These are phyloP conservation scores for Irpex sp. DNA, from an alignment of 1,284 basidiomycete genomes.

Conservation along the genomic window DNA sequence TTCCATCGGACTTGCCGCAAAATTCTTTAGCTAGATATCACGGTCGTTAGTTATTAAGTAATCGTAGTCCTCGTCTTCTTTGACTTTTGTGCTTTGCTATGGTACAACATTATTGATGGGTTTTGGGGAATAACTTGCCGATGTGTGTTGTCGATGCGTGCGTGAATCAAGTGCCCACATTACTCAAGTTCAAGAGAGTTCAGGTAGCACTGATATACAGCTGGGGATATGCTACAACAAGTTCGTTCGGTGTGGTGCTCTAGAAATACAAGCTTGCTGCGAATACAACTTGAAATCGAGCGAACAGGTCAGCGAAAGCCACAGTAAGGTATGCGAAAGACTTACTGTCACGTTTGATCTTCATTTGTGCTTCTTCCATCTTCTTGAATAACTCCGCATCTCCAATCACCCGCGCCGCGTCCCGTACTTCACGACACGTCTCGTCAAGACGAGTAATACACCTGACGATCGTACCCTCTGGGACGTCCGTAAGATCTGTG, in stretches of 20 bases:
- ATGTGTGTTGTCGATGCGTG: no score
- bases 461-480: constrained; percentile 96
- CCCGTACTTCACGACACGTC: constrained; percentile 94
- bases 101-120: constrained; percentile 20
- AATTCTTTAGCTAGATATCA: constrained; percentile 7
- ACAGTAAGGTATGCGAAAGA: constrained; percentile 13
- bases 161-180: neutral
- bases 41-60: neutral
- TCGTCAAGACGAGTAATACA: constrained; percentile 96
- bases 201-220: neutral
- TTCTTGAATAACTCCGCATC: constrained; percentile 94
- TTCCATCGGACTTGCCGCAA: constrained; percentile 1
- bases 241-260: constrained; percentile 8
- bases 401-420: constrained; percentile 96
- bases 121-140: constrained; percentile 18
- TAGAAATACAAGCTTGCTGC: constrained; percentile 86
- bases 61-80: constrained; percentile 9
- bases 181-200: neutral
- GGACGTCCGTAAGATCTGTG: constrained; percentile 87
- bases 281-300: constrained; percentile 59
- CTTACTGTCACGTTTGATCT: constrained; percentile 93
- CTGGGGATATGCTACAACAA: neutral
- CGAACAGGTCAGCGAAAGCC: constrained; percentile 1
- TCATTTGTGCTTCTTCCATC: constrained; percentile 92
- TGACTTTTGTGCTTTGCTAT: constrained; percentile 18